Conservation (phyloP, 176 grass and related monocot genomes). For the Bonia amplexicaulis region DNA sequence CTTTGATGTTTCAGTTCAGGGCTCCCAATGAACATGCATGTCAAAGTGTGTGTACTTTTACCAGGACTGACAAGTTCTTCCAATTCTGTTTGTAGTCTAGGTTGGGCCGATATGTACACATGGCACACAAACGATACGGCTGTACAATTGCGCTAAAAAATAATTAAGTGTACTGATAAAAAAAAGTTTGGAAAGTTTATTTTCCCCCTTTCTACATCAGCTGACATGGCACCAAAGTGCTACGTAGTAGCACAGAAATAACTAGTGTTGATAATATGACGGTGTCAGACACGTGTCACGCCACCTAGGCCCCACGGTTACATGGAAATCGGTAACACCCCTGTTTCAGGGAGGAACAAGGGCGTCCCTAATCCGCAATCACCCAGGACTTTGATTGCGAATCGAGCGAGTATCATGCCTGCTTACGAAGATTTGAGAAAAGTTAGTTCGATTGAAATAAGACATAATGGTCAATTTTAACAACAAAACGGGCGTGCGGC, state of each 20-base stretch:
- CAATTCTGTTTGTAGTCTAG: not conserved
- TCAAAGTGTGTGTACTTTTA: not conserved
- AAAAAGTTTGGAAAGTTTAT: not conserved
- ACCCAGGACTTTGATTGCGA: no score
- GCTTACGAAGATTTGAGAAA: no score
- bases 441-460: no score
- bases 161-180: not conserved
- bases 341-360: no score
- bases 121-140: not conserved
- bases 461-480: no score
- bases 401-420: no score
- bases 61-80: not conserved
- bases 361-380: no score
- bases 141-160: not conserved
- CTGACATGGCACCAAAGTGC: not conserved
- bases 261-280: not conserved
- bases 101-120: not conserved
- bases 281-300: not conserved
- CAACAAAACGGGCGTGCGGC: no score
- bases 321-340: no score
- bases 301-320: not conserved
- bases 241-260: no score
- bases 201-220: not conserved
- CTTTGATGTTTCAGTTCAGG: conserved; percentile 10
- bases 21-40: not conserved